phyloP scores from a whole-genome alignment of 2,329 filamentous ascomycete species.

The Sporothrix humicola region DNA sequence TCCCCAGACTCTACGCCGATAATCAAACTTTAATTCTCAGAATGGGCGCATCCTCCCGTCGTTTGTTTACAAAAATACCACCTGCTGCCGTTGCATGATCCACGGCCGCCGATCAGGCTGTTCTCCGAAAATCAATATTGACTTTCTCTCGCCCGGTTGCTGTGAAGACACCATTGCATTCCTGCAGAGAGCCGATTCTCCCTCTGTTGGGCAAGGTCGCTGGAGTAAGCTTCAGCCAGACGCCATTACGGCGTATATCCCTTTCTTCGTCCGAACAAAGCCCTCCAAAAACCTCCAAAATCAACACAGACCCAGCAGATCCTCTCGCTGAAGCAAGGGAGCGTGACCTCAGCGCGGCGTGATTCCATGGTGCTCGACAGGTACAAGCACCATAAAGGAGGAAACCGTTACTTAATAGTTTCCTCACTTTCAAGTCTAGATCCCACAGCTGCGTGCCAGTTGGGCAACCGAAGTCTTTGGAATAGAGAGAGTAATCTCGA shows the following conservation, averaged over 20 bases:
- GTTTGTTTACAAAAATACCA: constrained; percentile 1
- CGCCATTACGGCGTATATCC: not conserved
- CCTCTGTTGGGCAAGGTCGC: not conserved
- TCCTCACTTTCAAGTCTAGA: constrained; percentile 5
- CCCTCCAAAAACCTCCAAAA: not conserved
- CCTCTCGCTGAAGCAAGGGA: constrained; percentile 6
- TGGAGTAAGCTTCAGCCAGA: constrained; percentile 4
- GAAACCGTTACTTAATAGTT: constrained; percentile 8
- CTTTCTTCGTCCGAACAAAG: not conserved
- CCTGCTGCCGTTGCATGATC: not conserved
- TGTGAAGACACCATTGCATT: not conserved
- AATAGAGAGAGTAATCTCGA: not conserved
- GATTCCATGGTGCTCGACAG: not conserved
- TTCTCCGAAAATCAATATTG: constrained; percentile 1
- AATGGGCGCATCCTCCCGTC: not conserved
- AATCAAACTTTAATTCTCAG: not conserved
- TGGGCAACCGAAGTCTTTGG: not conserved
- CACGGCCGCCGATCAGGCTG: not conserved
- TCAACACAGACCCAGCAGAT: not conserved
- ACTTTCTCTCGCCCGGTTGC: not conserved
- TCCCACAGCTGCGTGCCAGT: not conserved
- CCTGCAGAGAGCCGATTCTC: not conserved
- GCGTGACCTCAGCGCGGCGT: not conserved
- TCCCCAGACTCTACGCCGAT: not conserved
- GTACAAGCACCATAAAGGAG: not conserved